Base-by-base conservation (phyloP, 192 early-diverging fungal genomes). In the Coemansia sp. region DNA sequence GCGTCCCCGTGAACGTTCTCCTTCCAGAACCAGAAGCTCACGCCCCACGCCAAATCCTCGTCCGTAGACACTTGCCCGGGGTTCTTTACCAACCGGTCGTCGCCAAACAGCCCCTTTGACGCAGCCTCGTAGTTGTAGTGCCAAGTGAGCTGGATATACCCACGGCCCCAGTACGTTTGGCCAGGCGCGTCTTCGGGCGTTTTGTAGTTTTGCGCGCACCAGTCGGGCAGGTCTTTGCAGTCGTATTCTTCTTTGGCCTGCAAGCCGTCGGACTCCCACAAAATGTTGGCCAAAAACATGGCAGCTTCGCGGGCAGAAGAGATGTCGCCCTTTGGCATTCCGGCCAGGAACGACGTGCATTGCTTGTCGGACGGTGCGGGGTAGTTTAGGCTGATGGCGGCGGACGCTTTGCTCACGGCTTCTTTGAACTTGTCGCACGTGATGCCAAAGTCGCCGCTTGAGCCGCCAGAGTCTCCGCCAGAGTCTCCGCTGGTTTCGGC, bases 81-180 rank as follows among this genome's bases (percentile, higher is more conserved):
- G 41, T 76, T 43, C 23, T 68, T 62, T 21, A 62, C 48, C 57
- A 83, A 54, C 1, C 69, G 69, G 19, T 83, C 68, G 19, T 80
- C 72, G 57, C 71, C 71, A 37, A 48, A 83, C 4, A 83, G 66
- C 8, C 59, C 77, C 65, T 73, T 14, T 4, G 82, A 83, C 5
- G 76, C 75, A 12, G 57, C 74, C 54, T 67, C 4, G 53, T 83
- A 83, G 66, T 83, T 83, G 57, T 76, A 78, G 9, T 64, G 38
- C 82, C 82, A 83, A 6, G 82, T 63, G 2, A 83, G 74, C 59
- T 83, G 82, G 63, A 83, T 83, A 31, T 83, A 83, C 1, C 82
- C 82, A 31, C 82, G 74, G 38, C 82, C 82, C 69, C 70, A 80
- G 60, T 83, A 83, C 0, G 69, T 62, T 55, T 75, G 21, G 19